Conservation (phyloP, 1,284 basidiomycete species). For the Phlebopus sp. region DNA sequence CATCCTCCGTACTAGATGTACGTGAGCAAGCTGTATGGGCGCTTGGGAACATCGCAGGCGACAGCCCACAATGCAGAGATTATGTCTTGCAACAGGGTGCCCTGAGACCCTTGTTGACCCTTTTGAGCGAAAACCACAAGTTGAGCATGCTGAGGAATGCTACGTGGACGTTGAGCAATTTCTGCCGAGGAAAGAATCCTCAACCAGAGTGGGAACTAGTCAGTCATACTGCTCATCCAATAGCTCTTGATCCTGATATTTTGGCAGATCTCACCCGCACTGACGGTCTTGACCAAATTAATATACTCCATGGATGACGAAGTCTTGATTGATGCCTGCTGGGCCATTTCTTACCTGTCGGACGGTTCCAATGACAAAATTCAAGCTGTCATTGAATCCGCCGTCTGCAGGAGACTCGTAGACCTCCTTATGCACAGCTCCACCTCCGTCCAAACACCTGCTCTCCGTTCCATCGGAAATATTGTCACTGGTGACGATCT, state of each 20-base stretch:
- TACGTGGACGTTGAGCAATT: slow-evolving; percentile 98
- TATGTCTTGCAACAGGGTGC: slow-evolving; percentile 82
- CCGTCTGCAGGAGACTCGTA: slow-evolving; percentile 95
- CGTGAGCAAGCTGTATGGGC: slow-evolving; percentile 98
- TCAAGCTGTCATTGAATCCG: slow-evolving; percentile 98
- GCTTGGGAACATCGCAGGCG: slow-evolving; percentile 93
- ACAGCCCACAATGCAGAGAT: slow-evolving; percentile 92
- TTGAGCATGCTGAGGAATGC: slow-evolving; percentile 97
- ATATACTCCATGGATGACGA: slow-evolving; percentile 99
- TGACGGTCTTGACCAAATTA: slow-evolving; percentile 94
- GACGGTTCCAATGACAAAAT: slow-evolving; percentile 99
- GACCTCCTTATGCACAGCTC: slow-evolving; percentile 97
- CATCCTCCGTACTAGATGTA: slow-evolving; percentile 85
- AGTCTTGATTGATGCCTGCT: slow-evolving; percentile 99
- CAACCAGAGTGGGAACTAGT: slow-evolving; percentile 95
- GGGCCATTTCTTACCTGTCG: slow-evolving; percentile 99
- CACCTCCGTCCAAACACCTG: slow-evolving; percentile 98
- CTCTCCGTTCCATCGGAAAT: slow-evolving; percentile 96
- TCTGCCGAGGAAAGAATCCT: slow-evolving; percentile 94
- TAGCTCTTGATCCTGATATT: slow-evolving; percentile 13
- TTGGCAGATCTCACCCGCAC: slow-evolving; percentile 87
- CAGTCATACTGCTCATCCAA: slow-evolving; percentile 19
- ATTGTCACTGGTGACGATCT: slow-evolving; percentile 99
- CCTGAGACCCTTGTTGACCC: slow-evolving; percentile 65
- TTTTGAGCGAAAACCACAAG: slow-evolving; percentile 87